Evolutionary conservation across 139 green algal species (phyloP).

Genomic region (Dunaliella primolecta): DNA sequence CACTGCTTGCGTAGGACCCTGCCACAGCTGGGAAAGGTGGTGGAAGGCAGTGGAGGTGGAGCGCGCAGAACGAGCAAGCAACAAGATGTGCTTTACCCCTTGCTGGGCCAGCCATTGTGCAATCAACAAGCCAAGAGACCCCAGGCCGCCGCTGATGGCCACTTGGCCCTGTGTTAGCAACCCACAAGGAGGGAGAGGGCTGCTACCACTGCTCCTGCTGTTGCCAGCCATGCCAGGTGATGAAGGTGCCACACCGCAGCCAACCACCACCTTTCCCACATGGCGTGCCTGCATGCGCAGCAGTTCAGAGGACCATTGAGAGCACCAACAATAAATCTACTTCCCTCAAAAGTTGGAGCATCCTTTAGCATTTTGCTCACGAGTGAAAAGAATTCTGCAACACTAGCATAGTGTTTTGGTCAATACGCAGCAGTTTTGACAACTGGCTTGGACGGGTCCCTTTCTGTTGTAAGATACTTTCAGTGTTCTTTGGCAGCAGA

Average conservation of each 20-base stretch:
- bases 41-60: constrained; percentile 21
- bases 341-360: too few species aligned
- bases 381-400: too few species aligned
- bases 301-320: too few species aligned
- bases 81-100: constrained; percentile 30
- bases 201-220: not conserved
- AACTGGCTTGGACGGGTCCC: too few species aligned
- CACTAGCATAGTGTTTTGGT: too few species aligned
- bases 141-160: constrained; percentile 68
- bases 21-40: constrained; percentile 17
- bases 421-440: too few species aligned
- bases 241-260: not conserved
- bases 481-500: too few species aligned
- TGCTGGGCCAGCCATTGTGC: constrained; percentile 53
- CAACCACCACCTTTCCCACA: constrained; percentile 74
- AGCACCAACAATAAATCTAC: too few species aligned
- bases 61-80: constrained; percentile 45
- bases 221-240: too few species aligned
- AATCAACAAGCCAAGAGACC: constrained; percentile 59
- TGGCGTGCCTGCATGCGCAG: constrained; percentile 53
- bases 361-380: too few species aligned
- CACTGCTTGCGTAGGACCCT: not conserved
- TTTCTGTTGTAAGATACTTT: too few species aligned
- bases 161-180: constrained; percentile 25
- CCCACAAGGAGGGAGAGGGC: not conserved